A percentile compares a stretch with the other conserved stretches of the same genome.
phyloP scores from a whole-genome alignment of 495 filamentous ascomycete genomes.

The Penicillium mononematosum region DNA sequence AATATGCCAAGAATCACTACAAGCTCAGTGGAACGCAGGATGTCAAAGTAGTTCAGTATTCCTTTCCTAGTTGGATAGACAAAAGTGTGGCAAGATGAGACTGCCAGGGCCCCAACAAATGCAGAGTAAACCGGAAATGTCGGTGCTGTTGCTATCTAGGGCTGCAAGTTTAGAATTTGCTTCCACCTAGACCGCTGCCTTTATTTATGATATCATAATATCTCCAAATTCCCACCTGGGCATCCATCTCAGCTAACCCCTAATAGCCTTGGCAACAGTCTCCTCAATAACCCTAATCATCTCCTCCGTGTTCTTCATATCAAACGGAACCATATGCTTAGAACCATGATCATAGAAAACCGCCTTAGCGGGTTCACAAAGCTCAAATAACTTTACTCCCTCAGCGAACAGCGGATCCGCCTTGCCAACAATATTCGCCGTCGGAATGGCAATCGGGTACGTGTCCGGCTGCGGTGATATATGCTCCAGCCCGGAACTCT shows the following conservation, averaged over 20 bases:
- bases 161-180: too few relatives aligned
- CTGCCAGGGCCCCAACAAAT: too few relatives aligned
- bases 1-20: too few relatives aligned
- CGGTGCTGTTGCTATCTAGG: too few relatives aligned
- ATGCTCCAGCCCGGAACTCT: conserved; percentile 23
- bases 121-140: too few relatives aligned
- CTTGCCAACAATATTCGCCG: conserved; percentile 42
- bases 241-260: conserved; percentile 4
- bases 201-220: too few relatives aligned
- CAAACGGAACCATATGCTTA: conserved; percentile 43
- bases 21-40: too few relatives aligned
- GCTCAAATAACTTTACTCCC: conserved; percentile 31
- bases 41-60: too few relatives aligned
- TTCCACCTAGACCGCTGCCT: too few relatives aligned
- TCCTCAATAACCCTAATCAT: conserved; percentile 35
- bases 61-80: too few relatives aligned
- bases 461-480: conserved; percentile 18
- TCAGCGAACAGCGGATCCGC: conserved; percentile 31
- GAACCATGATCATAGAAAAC: conserved; percentile 40
- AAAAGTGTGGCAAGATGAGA: too few relatives aligned
- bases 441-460: conserved; percentile 36
- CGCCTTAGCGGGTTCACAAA: conserved; percentile 40
- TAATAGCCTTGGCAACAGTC: conserved; percentile 29
- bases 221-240: too few relatives aligned
- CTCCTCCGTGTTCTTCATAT: conserved; percentile 34